Conservation (phyloP, 2,329 filamentous ascomycete genomes). For the Hypoxylon sp. region DNA sequence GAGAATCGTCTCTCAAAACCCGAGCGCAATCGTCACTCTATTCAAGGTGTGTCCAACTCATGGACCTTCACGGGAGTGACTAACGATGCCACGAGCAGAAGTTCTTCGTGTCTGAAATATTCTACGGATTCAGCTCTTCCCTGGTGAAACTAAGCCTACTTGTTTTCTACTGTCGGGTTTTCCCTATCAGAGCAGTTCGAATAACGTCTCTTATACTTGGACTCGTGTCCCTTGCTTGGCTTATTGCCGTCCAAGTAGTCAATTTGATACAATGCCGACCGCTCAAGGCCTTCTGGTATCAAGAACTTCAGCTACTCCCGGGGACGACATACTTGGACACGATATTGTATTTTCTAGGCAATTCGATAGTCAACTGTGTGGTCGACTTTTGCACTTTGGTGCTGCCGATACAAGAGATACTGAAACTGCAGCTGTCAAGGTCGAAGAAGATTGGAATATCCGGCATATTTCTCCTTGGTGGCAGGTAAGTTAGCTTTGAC, state of each 20-base stretch:
- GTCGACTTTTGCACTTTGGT: neutral
- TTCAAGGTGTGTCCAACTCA: neutral
- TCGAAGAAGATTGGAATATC: constrained; percentile 4
- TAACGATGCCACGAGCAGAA: neutral
- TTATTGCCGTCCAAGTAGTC: constrained; percentile 24
- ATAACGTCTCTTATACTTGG: neutral
- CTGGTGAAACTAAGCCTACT: neutral
- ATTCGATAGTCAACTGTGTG: constrained; percentile 8
- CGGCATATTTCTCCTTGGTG: constrained; percentile 1
- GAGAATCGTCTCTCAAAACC: neutral
- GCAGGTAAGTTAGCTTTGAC: constrained; percentile 1
- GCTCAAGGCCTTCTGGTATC: constrained; percentile 33
- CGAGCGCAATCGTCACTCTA: neutral
- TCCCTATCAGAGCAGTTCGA: neutral
- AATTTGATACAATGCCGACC: constrained; percentile 36
- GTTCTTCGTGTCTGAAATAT: neutral
- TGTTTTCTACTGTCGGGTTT: constrained; percentile 2
- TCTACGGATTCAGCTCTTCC: constrained; percentile 2
- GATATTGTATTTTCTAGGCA: neutral
- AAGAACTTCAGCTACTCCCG: constrained; percentile 22
- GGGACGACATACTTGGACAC: constrained; percentile 29
- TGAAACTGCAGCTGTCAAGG: constrained; percentile 3
- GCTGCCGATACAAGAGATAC: constrained; percentile 7
- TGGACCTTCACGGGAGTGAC: neutral
- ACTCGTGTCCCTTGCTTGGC: constrained; percentile 20